Base-by-base conservation (phyloP, 169 alveolate species). In the Perkinsus olseni region DNA sequence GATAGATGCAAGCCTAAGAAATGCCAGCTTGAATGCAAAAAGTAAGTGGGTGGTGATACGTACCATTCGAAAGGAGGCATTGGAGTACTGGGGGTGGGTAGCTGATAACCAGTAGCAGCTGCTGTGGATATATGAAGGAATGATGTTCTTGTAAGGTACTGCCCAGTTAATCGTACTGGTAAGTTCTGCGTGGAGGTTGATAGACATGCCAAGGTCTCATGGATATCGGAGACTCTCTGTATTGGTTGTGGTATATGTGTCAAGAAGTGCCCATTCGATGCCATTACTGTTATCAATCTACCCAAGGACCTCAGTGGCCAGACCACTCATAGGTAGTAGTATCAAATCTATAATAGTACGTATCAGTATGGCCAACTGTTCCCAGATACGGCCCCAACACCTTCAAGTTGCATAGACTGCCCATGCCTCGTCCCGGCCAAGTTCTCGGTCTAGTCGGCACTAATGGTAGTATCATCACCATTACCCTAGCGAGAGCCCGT, bases 201-300 rank as follows among this genome's bases (percentile, higher is more conserved):
- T n/a, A 97, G 97, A 34, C 96, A 98, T 38, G 97, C 99, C 92
- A 98, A 97, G 95, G 96, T 98, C 94, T 99, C 99, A 92, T 97
- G 96, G 95, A 99, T 99, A 48, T 98, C 99, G 50, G 99, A 99
- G 96, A 96, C 98, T 13, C 96, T 99, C 17, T 99, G 99, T 96
- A 99, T 99, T 92, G 99, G 99, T 24, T 99, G 99, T 93, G 99
- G 99, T 93, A 97, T 99, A 91, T 99, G 99, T 95, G 99, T 99
- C 74, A 99, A 99, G 97, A 99, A 98, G 95, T 99, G 99, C 95
- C 99, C 99, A 10, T 99, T 98, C 94, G 98, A 98, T 51, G 99
- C 99, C 20, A 99, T 99, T 91, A 97, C 97, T 40, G 99, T 99
- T 94, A 99, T 99, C 92, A 99, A 99, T 94, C 93, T 99, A 92